A percentile compares a stretch with the other conserved stretches of the same genome.
phyloP scores from a whole-genome alignment of 2,329 filamentous ascomycete genomes.

The Aspergillus transmontanensis region DNA sequence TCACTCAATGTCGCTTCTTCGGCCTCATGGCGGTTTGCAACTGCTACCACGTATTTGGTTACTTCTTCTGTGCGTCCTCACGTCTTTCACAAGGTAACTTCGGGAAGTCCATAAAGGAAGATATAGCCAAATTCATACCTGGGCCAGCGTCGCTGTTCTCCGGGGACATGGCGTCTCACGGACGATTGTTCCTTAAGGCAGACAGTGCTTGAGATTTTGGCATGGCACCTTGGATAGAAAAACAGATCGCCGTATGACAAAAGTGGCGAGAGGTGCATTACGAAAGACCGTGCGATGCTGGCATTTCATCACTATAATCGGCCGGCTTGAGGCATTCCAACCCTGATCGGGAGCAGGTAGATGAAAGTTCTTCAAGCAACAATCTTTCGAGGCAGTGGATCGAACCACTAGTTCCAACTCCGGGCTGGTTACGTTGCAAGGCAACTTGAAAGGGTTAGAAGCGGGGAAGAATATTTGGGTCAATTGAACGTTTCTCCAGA shows the following conservation, averaged over 20 bases:
- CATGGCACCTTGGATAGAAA: conserved; percentile 18
- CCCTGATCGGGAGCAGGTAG: background rate
- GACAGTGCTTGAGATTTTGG: conserved; percentile 6
- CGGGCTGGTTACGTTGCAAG: background rate
- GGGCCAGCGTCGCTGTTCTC: conserved; percentile 27
- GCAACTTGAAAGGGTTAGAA: background rate
- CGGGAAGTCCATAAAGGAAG: background rate
- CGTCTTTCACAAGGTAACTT: background rate
- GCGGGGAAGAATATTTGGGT: background rate
- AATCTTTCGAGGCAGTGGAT: background rate
- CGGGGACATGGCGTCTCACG: conserved; percentile 34
- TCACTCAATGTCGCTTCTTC: conserved; percentile 15
- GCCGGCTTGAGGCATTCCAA: background rate
- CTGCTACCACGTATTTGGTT: conserved; percentile 16
- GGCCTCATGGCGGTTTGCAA: conserved; percentile 20
- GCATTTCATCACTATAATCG: background rate
- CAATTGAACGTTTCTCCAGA: background rate
- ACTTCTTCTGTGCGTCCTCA: background rate
- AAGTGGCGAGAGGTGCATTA: conserved; percentile 8
- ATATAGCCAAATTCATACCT: conserved; percentile 20
- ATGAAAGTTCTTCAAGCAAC: background rate
- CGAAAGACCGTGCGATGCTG: conserved; percentile 7
- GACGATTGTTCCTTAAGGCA: conserved; percentile 14
- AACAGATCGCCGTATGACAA: background rate
- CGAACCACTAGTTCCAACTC: background rate